Conservation (phyloP, 306 rosid genomes). For the Mucuna pruriens region DNA sequence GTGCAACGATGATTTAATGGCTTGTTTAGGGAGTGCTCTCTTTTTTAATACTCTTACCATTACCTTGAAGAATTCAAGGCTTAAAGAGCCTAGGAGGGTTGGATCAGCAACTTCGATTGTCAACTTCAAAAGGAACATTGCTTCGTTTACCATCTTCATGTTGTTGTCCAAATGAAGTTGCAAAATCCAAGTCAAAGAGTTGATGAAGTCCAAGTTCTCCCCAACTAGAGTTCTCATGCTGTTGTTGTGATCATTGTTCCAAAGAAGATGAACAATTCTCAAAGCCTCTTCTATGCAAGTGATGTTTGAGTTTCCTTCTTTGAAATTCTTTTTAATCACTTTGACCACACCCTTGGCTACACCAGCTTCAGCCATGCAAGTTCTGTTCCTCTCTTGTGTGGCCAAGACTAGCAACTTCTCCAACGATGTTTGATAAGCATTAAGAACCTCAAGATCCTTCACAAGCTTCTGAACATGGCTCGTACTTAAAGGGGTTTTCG, state of each 20-base stretch:
- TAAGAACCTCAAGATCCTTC: conserved; percentile 42
- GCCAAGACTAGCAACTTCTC: conserved; percentile 54
- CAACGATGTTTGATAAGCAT: conserved; percentile 26
- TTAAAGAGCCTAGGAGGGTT: conserved; percentile 44
- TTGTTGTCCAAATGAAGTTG: conserved; percentile 35
- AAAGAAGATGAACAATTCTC: conserved; percentile 47
- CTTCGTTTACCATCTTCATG: conserved; percentile 48
- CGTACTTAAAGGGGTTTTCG: conserved; percentile 46
- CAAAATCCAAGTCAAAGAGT: conserved; percentile 65
- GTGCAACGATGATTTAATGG: conserved; percentile 55
- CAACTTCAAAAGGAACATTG: conserved; percentile 50
- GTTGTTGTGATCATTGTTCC: conserved; percentile 33
- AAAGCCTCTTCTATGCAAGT: conserved; percentile 53
- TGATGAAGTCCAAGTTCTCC: conserved; percentile 54
- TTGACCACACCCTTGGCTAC: conserved; percentile 52
- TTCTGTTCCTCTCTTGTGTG: conserved; percentile 49
- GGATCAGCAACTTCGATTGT: conserved; percentile 43
- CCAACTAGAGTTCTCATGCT: conserved; percentile 42
- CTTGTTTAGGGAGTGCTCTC: conserved; percentile 42
- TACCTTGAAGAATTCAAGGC: conserved; percentile 56
- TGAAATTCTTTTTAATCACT: conserved; percentile 45
- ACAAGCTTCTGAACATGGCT: conserved; percentile 49
- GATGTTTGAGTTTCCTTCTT: conserved; percentile 27
- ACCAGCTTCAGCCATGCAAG: conserved; percentile 63
- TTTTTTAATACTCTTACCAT: conserved; percentile 42